These are phyloP conservation scores for Tricholoma sp. DNA, from an alignment of 768 basidiomycete species.

Conservation along the genomic window DNA sequence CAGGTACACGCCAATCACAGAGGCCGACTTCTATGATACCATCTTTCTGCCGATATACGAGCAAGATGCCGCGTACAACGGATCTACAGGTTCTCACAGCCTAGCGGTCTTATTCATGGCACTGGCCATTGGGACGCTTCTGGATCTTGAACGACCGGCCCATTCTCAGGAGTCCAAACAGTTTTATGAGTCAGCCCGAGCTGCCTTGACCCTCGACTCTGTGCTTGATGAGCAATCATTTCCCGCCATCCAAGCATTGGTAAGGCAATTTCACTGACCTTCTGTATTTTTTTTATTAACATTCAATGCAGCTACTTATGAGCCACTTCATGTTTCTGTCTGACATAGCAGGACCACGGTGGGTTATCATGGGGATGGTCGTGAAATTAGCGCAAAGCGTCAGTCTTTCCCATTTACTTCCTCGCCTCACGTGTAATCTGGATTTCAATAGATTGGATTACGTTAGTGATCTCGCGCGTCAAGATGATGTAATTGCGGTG, in stretches of 20 bases:
- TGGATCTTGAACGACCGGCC: conserved; percentile 53
- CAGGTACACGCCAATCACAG: conserved; percentile 66
- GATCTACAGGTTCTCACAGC: conserved; percentile 43
- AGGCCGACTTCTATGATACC: conserved; percentile 47
- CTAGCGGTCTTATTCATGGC: conserved; percentile 59
- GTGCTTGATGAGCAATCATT: conserved; percentile 62
- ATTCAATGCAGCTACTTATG: conserved; percentile 46
- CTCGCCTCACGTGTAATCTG: conserved; percentile 13
- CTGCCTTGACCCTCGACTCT: conserved; percentile 55
- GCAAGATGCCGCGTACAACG: conserved; percentile 30
- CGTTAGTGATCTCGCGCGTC: conserved; percentile 41
- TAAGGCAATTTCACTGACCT: conserved; percentile 23
- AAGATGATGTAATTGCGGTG: neutral
- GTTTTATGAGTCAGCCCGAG: conserved; percentile 56
- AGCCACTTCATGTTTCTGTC: conserved; percentile 48
- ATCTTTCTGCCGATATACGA: conserved; percentile 53
- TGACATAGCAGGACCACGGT: conserved; percentile 54
- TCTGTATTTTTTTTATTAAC: conserved; percentile 13
- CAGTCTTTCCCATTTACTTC: conserved; percentile 19
- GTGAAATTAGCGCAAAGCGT: conserved; percentile 70
- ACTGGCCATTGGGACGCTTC: conserved; percentile 57
- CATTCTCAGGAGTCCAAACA: conserved; percentile 51
- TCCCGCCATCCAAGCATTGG: conserved; percentile 60
- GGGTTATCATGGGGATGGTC: conserved; percentile 66
- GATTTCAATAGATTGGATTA: conserved; percentile 47